Conservation (phyloP, 441 rosid genomes). For the Syzygium syzygioides region DNA sequence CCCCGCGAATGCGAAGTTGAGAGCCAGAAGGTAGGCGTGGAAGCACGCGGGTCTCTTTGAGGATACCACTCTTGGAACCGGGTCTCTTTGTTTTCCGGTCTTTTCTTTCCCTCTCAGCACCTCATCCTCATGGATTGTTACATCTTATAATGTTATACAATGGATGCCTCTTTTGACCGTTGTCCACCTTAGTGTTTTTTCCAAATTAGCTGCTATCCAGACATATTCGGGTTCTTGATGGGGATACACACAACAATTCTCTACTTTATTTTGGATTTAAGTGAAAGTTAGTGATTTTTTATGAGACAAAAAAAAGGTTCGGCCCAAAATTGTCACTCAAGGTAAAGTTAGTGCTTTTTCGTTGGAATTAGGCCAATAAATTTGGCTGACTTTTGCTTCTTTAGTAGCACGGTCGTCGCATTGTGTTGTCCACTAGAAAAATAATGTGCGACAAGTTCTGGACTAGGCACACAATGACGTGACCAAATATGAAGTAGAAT, state of each 20-base stretch:
- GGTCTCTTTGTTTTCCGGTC: neutral
- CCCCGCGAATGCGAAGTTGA: neutral
- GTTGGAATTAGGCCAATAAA: too few relatives aligned
- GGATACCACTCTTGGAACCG: neutral
- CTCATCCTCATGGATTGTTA: neutral
- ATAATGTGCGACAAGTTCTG: neutral
- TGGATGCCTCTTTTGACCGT: neutral
- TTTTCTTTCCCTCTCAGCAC: neutral
- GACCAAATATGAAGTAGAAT: neutral
- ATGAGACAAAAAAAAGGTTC: too few relatives aligned
- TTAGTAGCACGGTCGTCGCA: neutral
- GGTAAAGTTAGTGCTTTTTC: too few relatives aligned
- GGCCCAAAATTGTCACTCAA: too few relatives aligned
- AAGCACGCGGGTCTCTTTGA: neutral
- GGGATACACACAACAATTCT: neutral
- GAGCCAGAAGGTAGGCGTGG: neutral
- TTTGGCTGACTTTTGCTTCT: neutral
- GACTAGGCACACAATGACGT: neutral
- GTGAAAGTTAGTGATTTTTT: too few relatives aligned
- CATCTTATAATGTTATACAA: neutral
- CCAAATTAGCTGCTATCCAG: neutral
- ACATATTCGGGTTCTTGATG: neutral
- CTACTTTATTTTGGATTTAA: neutral
- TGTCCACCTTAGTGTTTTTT: neutral
- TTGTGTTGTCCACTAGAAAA: neutral